These are phyloP conservation scores for Aureoboletus auriporus DNA, from an alignment of 768 basidiomycete species.

Conservation along the genomic window DNA sequence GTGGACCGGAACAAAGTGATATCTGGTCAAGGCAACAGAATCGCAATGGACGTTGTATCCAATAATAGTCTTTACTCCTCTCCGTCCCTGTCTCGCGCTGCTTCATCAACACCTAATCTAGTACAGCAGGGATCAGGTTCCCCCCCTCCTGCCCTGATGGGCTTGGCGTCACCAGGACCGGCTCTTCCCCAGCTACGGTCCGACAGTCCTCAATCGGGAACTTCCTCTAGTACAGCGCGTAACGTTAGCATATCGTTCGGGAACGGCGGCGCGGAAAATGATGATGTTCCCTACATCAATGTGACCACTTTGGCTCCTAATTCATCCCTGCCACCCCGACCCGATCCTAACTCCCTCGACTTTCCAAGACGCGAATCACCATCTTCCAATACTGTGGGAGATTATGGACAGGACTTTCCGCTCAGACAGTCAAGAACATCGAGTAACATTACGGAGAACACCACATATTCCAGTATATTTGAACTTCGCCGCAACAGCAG, in stretches of 20 bases:
- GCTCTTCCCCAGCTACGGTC: conserved; percentile 50
- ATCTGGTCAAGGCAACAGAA: conserved; percentile 36
- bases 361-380: conserved; percentile 35
- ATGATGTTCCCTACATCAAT: conserved; percentile 37
- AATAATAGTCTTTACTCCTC: conserved; percentile 37
- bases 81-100: conserved; percentile 36
- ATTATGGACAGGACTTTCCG: conserved; percentile 33
- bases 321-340: conserved; percentile 52
- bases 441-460: conserved; percentile 53
- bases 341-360: conserved; percentile 23
- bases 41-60: conserved; percentile 17
- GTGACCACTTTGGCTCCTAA: conserved; percentile 37
- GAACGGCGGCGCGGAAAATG: conserved; percentile 29
- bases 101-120: conserved; percentile 64
- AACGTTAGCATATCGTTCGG: conserved; percentile 14
- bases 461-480: conserved; percentile 58
- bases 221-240: conserved; percentile 31
- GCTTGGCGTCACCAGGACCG: conserved; percentile 48
- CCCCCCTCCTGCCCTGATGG: conserved; percentile 37
- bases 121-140: conserved; percentile 35
- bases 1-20: conserved; percentile 44
- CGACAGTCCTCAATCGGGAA: conserved; percentile 50
- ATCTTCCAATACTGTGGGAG: conserved; percentile 31
- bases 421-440: conserved; percentile 63
- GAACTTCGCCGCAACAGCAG: conserved; percentile 44